These are phyloP conservation scores for Symbiotaphrina buchneri DNA, from an alignment of 495 filamentous ascomycete genomes.

Conservation along the genomic window DNA sequence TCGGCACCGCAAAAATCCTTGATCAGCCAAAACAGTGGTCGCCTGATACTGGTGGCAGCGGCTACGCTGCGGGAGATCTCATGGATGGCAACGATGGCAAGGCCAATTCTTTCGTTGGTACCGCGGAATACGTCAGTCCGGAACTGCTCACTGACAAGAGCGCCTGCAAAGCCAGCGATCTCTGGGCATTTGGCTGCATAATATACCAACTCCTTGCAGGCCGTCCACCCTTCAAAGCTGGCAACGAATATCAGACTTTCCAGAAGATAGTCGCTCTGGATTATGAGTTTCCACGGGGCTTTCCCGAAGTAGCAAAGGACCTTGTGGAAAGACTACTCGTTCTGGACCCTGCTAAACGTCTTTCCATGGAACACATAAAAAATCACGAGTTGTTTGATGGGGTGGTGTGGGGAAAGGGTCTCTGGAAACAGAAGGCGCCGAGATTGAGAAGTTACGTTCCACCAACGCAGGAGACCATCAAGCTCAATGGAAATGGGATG, in stretches of 20 bases:
- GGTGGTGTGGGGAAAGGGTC: conserved; percentile 54
- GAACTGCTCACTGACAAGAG: conserved; percentile 90
- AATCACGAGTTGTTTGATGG: conserved; percentile 96
- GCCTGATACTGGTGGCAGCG: conserved; percentile 16
- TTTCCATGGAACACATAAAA: conserved; percentile 93
- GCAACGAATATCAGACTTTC: conserved; percentile 94
- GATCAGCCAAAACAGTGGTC: conserved; percentile 33
- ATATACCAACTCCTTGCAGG: conserved; percentile 90
- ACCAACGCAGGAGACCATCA: conserved; percentile 56
- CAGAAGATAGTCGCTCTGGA: conserved; percentile 92
- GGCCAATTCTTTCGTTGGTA: conserved; percentile 91
- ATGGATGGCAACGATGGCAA: conserved; percentile 39
- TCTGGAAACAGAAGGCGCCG: conserved; percentile 87
- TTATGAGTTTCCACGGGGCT: conserved; percentile 82
- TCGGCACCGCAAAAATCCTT: conserved; percentile 89
- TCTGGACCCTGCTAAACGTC: conserved; percentile 61
- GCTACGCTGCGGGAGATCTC: conserved; percentile 15
- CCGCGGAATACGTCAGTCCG: conserved; percentile 94
- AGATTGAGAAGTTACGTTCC: conserved; percentile 72
- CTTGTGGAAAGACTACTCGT: conserved; percentile 84
- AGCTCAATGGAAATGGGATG: conserved; percentile 40
- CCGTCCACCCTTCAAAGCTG: conserved; percentile 88
- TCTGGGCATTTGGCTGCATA: conserved; percentile 99
- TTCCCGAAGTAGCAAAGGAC: conserved; percentile 73
- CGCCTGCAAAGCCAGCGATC: conserved; percentile 90